phyloP scores from a whole-genome alignment of 768 basidiomycete species.

The Leccinum disarticulatum region DNA sequence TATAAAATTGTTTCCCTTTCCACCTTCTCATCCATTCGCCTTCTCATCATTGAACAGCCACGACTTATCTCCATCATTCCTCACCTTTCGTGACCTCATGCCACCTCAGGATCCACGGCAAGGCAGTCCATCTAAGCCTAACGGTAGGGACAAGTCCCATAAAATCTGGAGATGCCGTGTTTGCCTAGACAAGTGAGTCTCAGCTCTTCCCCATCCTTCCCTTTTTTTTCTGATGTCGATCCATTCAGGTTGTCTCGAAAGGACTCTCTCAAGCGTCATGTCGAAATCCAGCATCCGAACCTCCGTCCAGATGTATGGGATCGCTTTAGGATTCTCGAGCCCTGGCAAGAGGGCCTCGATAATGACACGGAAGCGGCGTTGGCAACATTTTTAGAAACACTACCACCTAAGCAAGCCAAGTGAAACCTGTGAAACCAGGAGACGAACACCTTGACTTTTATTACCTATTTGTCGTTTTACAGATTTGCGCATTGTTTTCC shows the following conservation, averaged over 20 bases:
- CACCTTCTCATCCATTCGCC: no score
- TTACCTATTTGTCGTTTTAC: not conserved
- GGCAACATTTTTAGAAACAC: not conserved
- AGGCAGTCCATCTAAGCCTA: no score
- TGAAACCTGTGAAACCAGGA: not conserved
- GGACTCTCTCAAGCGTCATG: no score
- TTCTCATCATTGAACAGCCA: not conserved
- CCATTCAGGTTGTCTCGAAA: conserved; percentile 5
- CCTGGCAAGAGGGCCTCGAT: not conserved
- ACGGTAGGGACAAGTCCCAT: not conserved
- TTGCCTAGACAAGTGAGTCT: not conserved
- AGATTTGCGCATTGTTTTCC: not conserved
- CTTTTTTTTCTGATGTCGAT: not conserved
- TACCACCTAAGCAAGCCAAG: not conserved
- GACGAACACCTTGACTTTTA: not conserved
- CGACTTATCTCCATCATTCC: not conserved
- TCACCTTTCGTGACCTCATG: not conserved
- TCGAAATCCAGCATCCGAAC: not conserved
- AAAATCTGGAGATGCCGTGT: not conserved
- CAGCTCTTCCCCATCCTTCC: no score
- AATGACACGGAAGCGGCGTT: not conserved
- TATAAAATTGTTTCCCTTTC: conserved; percentile 1
- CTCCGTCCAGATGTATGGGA: not conserved
- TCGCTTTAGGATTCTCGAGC: not conserved
- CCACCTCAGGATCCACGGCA: no score